Evolutionary conservation across 2,329 filamentous ascomycete species (phyloP).

Genomic region (Microsporum ferrugineum): DNA sequence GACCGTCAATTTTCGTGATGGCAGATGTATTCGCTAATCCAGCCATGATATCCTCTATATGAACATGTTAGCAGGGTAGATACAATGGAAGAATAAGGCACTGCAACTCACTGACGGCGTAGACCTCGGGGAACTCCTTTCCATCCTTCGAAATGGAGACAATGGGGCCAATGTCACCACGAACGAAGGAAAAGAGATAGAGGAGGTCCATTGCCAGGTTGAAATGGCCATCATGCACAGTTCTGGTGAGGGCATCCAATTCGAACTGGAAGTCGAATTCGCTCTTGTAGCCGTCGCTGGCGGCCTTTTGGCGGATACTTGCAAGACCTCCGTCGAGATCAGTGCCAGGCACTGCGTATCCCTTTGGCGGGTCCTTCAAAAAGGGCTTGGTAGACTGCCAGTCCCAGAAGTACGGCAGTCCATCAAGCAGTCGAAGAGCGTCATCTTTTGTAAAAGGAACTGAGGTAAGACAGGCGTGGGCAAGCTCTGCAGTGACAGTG

Average conservation of each 20-base stretch:
- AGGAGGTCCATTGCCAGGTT: conserved; percentile 16
- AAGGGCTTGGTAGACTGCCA: conserved; percentile 18
- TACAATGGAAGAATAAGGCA: neutral
- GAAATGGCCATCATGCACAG: conserved; percentile 53
- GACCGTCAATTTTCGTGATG: conserved; percentile 22
- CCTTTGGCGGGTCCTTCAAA: conserved; percentile 36
- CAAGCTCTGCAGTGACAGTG: conserved; percentile 12
- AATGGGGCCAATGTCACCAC: conserved; percentile 44
- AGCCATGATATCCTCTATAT: neutral
- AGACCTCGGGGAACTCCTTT: conserved; percentile 46
- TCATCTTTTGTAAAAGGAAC: conserved; percentile 16
- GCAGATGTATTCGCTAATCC: conserved; percentile 16
- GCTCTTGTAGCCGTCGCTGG: conserved; percentile 36
- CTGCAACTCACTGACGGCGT: conserved; percentile 19
- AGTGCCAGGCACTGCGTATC: conserved; percentile 39
- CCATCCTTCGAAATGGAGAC: conserved; percentile 53
- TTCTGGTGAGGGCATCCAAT: conserved; percentile 43
- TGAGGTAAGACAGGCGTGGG: conserved; percentile 16
- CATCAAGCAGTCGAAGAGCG: conserved; percentile 15
- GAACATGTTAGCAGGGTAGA: neutral
- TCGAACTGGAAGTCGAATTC: conserved; percentile 47
- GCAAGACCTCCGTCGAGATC: conserved; percentile 41
- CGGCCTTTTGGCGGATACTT: conserved; percentile 35
- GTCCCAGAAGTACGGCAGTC: conserved; percentile 15
- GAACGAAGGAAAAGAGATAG: conserved; percentile 38